A percentile compares a stretch with the other conserved stretches of the same genome.
Evolutionary conservation across 2,329 filamentous ascomycete genomes (phyloP).

Genomic region (Claviceps capensis): DNA sequence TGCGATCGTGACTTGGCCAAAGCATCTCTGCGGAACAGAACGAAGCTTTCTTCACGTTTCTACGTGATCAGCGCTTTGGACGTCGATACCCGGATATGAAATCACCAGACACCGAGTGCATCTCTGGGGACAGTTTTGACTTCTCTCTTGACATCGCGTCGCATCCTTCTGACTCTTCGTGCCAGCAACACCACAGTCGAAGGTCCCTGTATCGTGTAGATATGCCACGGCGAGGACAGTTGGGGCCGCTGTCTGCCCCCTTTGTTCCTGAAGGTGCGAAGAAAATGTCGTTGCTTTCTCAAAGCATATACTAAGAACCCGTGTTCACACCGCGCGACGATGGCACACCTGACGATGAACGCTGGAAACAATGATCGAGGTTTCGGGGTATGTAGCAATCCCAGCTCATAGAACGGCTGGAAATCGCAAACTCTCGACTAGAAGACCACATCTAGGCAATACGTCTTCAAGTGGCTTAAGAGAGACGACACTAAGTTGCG

Average conservation of each 20-base stretch:
- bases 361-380: slow-evolving; percentile 54
- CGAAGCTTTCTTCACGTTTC: background rate
- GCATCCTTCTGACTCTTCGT: slow-evolving; percentile 22
- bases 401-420: too few species aligned
- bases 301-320: slow-evolving; percentile 60
- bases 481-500: too few species aligned
- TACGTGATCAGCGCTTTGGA: background rate
- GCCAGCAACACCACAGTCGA: slow-evolving; percentile 34
- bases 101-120: slow-evolving; percentile 1
- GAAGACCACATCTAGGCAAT: too few species aligned
- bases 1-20: too few species aligned
- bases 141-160: slow-evolving; percentile 1
- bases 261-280: background rate
- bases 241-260: slow-evolving; percentile 12
- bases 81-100: background rate
- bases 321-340: slow-evolving; percentile 70
- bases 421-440: too few species aligned
- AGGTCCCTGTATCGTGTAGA: slow-evolving; percentile 40
- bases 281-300: slow-evolving; percentile 38
- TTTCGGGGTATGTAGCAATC: slow-evolving; percentile 17
- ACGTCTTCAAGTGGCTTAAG: too few species aligned
- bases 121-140: slow-evolving; percentile 1
- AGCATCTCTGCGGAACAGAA: background rate
- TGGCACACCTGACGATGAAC: slow-evolving; percentile 50
- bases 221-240: slow-evolving; percentile 35